phyloP scores from a whole-genome alignment of 306 rosid species.

The Pueraria montana region DNA sequence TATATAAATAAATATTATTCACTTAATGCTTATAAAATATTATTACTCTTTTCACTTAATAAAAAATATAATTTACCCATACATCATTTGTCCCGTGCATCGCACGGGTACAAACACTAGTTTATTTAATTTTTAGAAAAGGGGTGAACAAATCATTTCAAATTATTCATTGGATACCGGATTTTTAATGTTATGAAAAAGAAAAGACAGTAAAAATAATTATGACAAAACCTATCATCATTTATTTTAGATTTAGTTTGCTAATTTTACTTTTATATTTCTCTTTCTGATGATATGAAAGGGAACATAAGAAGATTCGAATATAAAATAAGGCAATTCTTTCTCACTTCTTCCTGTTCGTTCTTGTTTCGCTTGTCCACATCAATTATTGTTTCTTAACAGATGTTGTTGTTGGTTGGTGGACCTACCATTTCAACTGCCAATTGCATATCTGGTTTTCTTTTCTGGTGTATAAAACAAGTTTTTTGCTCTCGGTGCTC shows the following conservation, averaged over 20 bases:
- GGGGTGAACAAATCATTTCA: not conserved
- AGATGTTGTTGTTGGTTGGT: constrained; percentile 28
- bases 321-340: constrained; percentile 1
- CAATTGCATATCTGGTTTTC: not conserved
- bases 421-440: constrained; percentile 13
- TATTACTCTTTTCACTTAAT: too few species aligned
- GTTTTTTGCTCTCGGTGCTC: not conserved
- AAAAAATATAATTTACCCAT: too few species aligned
- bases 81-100: too few species aligned
- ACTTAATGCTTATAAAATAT: too few species aligned
- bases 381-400: constrained; percentile 23
- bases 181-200: not conserved
- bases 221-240: not conserved
- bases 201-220: not conserved
- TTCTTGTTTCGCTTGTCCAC: not conserved
- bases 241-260: not conserved
- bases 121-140: not conserved
- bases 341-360: constrained; percentile 5
- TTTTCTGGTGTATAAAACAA: not conserved
- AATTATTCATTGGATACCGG: not conserved
- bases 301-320: constrained; percentile 3
- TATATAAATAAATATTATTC: too few species aligned
- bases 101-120: too few species aligned
- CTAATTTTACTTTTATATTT: not conserved
- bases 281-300: not conserved